These are phyloP conservation scores for Noccaea bulbosa DNA, from an alignment of 345 rosid genomes.

Conservation along the genomic window DNA sequence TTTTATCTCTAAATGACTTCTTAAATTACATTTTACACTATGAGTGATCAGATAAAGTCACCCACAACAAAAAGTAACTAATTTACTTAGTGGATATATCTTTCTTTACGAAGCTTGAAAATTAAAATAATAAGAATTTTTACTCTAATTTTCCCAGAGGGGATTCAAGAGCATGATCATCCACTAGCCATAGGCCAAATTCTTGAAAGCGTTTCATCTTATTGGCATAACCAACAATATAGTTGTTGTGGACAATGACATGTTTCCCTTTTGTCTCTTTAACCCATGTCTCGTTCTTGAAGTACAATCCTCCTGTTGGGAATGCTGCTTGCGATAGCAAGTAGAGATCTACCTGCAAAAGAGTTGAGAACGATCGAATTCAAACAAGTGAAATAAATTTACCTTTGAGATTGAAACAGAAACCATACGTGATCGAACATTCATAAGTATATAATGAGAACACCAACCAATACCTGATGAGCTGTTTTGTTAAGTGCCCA, in stretches of 20 bases:
- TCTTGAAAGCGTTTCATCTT: slow-evolving; percentile 80
- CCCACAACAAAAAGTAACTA: too few species aligned
- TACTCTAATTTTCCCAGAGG: slow-evolving; percentile 65
- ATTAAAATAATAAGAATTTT: too few species aligned
- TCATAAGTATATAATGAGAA: not conserved
- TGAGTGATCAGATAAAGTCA: too few species aligned
- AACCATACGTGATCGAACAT: not conserved
- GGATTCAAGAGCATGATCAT: slow-evolving; percentile 66
- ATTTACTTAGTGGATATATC: too few species aligned
- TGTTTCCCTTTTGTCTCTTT: slow-evolving; percentile 16
- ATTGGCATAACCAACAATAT: not conserved
- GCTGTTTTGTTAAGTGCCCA: slow-evolving; percentile 79
- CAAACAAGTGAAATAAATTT: too few species aligned
- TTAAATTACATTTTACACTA: too few species aligned
- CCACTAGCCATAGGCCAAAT: slow-evolving; percentile 81
- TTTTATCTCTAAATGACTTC: too few species aligned
- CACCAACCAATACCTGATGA: slow-evolving; percentile 53
- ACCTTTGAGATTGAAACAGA: too few species aligned
- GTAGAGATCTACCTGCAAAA: not conserved
- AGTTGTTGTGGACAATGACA: slow-evolving; percentile 15
- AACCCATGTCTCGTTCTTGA: slow-evolving; percentile 12
- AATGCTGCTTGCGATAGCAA: slow-evolving; percentile 12
- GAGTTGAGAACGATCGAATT: too few species aligned
- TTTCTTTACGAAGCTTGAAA: too few species aligned
- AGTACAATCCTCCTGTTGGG: slow-evolving; percentile 20